phyloP scores from a whole-genome alignment of 306 rosid genomes.

The Hylodesmum podocarpum region DNA sequence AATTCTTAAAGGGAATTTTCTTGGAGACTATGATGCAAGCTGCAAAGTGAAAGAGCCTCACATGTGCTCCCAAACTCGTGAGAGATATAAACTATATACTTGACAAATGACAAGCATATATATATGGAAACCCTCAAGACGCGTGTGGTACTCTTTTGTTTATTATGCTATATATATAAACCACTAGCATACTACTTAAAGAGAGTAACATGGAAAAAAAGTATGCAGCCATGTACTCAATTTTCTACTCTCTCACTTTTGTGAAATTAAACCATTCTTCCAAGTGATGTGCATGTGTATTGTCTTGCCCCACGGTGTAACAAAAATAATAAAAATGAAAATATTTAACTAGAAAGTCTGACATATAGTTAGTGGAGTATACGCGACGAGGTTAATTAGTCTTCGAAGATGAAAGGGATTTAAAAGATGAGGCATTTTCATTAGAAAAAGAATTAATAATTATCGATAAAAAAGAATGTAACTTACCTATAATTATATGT shows the following conservation, averaged over 20 bases:
- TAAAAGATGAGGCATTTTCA: too few relatives aligned
- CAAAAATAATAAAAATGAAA: background rate
- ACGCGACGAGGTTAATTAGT: too few relatives aligned
- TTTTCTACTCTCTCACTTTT: background rate
- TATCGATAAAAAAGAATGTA: too few relatives aligned
- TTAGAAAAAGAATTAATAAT: too few relatives aligned
- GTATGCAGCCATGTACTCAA: background rate
- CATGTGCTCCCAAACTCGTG: constrained; percentile 10
- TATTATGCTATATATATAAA: constrained; percentile 8
- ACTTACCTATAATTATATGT: background rate
- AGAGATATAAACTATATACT: background rate
- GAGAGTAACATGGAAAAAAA: background rate
- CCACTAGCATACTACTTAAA: constrained; percentile 12
- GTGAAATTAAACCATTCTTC: background rate
- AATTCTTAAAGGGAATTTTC: background rate
- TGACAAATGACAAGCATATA: background rate
- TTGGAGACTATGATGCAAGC: constrained; percentile 6
- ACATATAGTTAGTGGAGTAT: background rate
- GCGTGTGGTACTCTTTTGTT: background rate
- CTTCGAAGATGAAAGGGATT: too few relatives aligned
- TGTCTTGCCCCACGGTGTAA: constrained; percentile 10
- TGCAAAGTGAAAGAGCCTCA: background rate
- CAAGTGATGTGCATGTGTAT: constrained; percentile 23
- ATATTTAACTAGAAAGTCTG: background rate
- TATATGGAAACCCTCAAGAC: background rate